Conservation (phyloP, 2,329 filamentous ascomycete species). For the Colletotrichum sp. region DNA sequence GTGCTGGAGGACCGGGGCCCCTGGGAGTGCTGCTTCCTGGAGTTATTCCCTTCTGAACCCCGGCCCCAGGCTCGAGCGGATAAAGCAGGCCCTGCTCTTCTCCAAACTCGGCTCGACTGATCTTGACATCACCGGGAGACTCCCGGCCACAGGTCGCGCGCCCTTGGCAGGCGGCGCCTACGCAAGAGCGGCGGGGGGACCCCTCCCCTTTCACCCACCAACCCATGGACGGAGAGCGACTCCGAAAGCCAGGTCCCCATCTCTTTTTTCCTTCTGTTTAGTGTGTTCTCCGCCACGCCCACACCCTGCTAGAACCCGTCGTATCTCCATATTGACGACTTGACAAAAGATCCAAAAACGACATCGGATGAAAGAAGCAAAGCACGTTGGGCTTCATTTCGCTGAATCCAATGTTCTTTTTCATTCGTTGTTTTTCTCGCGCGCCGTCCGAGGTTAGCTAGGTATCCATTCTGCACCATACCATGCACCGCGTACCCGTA, state of each 20-base stretch:
- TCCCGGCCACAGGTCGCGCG: not conserved
- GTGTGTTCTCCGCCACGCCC: not conserved
- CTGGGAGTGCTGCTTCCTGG: not conserved
- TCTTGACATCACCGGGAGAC: conserved; percentile 17
- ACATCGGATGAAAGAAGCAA: conserved; percentile 8
- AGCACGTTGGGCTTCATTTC: not conserved
- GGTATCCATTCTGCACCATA: not conserved
- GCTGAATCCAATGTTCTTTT: not conserved
- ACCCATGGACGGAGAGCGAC: conserved; percentile 7
- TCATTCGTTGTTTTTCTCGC: not conserved
- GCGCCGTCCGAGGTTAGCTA: not conserved
- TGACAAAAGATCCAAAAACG: conserved; percentile 5
- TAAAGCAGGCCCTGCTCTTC: conserved; percentile 1
- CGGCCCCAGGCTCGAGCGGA: not conserved
- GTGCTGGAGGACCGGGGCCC: not conserved
- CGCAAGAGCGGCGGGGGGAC: not conserved
- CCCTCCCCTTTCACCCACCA: not conserved
- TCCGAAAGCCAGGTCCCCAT: conserved; percentile 7
- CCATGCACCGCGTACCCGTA: not conserved
- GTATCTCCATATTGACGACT: conserved; percentile 8
- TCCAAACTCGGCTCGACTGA: conserved; percentile 11
- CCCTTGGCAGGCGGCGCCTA: conserved; percentile 1
- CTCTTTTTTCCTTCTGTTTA: not conserved
- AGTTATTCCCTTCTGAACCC: not conserved
- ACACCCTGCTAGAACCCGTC: not conserved